Percentiles rank a stretch among this genome's conserved stretches.
phyloP scores from a whole-genome alignment of 306 rosid species.

The Macrotyloma uniflorum region DNA sequence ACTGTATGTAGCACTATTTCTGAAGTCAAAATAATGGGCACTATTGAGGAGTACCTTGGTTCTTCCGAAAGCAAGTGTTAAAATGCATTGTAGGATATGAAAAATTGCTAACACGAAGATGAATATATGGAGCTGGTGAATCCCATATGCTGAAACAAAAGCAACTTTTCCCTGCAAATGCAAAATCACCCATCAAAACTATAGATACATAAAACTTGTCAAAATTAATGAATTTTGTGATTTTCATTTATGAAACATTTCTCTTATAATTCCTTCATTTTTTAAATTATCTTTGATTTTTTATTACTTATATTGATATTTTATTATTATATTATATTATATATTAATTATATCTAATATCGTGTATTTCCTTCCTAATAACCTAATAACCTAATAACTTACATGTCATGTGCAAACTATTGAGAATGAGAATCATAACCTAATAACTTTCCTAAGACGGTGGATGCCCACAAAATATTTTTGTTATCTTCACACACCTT shows the following conservation, averaged over 20 bases:
- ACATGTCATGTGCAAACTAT: not conserved
- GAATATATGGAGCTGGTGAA: conserved; percentile 90
- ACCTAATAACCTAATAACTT: too few relatives aligned
- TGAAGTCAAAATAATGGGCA: not conserved
- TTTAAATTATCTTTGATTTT: too few relatives aligned
- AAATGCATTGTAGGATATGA: conserved; percentile 74
- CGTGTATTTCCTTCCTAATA: too few relatives aligned
- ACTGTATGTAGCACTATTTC: not conserved
- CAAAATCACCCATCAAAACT: conserved; percentile 3
- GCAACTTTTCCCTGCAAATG: conserved; percentile 48
- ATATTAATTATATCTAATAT: too few relatives aligned
- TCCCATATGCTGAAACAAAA: conserved; percentile 75
- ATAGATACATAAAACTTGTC: too few relatives aligned
- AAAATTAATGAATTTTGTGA: too few relatives aligned
- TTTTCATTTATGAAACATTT: too few relatives aligned
- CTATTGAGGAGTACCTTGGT: too few relatives aligned
- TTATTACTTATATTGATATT: too few relatives aligned
- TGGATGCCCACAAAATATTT: not conserved
- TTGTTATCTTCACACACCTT: not conserved
- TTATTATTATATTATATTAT: too few relatives aligned
- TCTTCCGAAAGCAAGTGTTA: conserved; percentile 68
- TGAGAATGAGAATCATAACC: not conserved
- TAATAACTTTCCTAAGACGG: not conserved
- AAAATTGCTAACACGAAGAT: conserved; percentile 71
- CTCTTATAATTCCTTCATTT: too few relatives aligned